phyloP scores from a whole-genome alignment of 768 basidiomycete genomes.

The Paxillus rubicundulus region DNA sequence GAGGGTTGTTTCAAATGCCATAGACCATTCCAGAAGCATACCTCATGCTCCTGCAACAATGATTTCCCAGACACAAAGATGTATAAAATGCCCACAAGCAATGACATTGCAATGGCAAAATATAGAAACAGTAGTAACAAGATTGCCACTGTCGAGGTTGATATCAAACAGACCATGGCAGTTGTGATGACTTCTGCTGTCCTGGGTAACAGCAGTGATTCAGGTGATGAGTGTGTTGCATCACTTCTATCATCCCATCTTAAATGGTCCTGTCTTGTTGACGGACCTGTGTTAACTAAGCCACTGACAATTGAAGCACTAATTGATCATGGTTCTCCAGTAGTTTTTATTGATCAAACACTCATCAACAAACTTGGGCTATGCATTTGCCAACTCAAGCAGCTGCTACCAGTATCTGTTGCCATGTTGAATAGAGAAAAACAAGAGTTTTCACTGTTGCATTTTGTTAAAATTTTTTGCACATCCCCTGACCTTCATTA shows the following conservation, averaged over 20 bases:
- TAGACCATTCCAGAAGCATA: conserved; percentile 11
- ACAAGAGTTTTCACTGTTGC: neutral
- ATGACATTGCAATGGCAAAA: neutral
- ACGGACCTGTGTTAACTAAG: neutral
- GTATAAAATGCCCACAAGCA: conserved; percentile 17
- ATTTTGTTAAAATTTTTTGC: conserved; percentile 15
- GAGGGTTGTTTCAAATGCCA: conserved; percentile 29
- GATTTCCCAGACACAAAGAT: conserved; percentile 13
- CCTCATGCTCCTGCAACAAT: conserved; percentile 11
- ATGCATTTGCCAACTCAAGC: neutral
- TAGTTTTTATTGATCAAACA: conserved; percentile 31
- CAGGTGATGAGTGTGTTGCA: conserved; percentile 6
- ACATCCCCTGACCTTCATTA: conserved; percentile 7
- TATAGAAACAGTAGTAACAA: neutral
- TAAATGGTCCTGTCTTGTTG: conserved; percentile 10
- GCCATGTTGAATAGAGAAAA: neutral
- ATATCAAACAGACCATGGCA: neutral
- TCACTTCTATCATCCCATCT: conserved; percentile 8
- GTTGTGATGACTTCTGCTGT: conserved; percentile 2
- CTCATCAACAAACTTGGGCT: conserved; percentile 16
- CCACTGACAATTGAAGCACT: conserved; percentile 11
- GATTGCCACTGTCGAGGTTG: neutral
- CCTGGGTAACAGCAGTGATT: conserved; percentile 10
- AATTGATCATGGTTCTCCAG: conserved; percentile 30
- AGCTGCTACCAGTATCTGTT: conserved; percentile 4